phyloP scores from a whole-genome alignment of 2,329 filamentous ascomycete genomes.

The Aspergillus caelatus region DNA sequence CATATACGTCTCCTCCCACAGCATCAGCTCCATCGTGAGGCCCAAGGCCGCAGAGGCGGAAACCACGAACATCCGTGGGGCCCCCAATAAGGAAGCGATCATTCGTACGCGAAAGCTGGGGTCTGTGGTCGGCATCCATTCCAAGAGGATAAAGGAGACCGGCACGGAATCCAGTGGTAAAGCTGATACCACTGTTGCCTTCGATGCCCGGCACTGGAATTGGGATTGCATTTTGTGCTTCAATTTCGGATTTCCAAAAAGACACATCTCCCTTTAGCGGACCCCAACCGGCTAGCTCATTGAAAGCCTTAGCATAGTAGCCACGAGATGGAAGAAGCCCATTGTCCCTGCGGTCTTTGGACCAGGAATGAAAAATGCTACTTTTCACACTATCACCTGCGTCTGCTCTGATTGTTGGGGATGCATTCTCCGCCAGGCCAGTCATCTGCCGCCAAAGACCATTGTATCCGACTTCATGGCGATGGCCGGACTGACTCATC shows the following conservation, averaged over 20 bases:
- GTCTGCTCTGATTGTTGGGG: constrained; percentile 77
- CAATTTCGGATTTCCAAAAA: constrained; percentile 91
- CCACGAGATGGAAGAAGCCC: constrained; percentile 81
- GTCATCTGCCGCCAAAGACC: constrained; percentile 89
- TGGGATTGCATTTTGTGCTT: constrained; percentile 75
- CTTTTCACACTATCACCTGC: constrained; percentile 92
- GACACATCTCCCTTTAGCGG: constrained; percentile 83
- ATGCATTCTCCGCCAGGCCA: constrained; percentile 72
- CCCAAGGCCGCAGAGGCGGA: constrained; percentile 85
- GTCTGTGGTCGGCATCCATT: constrained; percentile 56
- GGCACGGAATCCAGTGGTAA: constrained; percentile 79
- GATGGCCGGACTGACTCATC: constrained; percentile 65
- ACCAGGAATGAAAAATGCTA: constrained; percentile 78
- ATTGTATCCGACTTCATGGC: constrained; percentile 78
- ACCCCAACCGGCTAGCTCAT: constrained; percentile 86
- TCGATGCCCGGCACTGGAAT: constrained; percentile 70
- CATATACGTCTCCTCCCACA: constrained; percentile 88
- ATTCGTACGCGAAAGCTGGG: constrained; percentile 77
- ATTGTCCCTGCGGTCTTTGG: constrained; percentile 78
- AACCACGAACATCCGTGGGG: constrained; percentile 91
- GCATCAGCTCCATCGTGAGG: constrained; percentile 84
- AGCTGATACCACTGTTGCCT: constrained; percentile 74
- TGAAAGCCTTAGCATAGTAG: constrained; percentile 74
- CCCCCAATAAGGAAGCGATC: constrained; percentile 95
- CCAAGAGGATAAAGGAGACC: constrained; percentile 84